Evolutionary conservation across 2,329 filamentous ascomycete species (phyloP).

Genomic region (Lecanicillium sp.): DNA sequence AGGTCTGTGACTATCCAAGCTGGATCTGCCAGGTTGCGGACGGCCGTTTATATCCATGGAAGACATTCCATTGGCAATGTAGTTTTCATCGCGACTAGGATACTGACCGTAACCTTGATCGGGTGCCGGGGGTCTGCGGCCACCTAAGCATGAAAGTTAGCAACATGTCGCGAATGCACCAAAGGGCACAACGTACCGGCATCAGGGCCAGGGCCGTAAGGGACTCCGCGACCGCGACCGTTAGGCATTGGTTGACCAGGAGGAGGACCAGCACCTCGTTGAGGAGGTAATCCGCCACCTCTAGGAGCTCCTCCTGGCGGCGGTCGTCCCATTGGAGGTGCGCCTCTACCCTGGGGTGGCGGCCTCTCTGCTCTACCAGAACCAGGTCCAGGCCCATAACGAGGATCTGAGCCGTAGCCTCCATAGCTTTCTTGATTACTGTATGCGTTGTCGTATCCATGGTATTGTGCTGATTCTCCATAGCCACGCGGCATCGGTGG

Average conservation of each 20-base stretch:
- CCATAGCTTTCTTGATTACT: conserved; percentile 26
- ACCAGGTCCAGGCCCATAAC: conserved; percentile 30
- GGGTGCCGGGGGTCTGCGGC: neutral
- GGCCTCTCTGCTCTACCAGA: conserved; percentile 29
- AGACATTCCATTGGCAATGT: neutral
- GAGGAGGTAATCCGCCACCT: conserved; percentile 28
- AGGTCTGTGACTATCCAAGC: conserved; percentile 17
- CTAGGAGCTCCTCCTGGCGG: conserved; percentile 28
- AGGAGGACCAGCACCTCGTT: conserved; percentile 16
- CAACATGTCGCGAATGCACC: neutral
- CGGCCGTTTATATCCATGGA: conserved; percentile 24
- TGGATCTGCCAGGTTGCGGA: conserved; percentile 14
- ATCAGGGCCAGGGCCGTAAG: conserved; percentile 17
- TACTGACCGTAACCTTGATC: neutral
- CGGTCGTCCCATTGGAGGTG: conserved; percentile 34
- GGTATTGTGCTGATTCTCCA: conserved; percentile 12
- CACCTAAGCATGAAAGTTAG: neutral
- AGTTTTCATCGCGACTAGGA: neutral
- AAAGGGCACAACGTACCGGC: conserved; percentile 10
- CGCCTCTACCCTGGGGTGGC: conserved; percentile 34
- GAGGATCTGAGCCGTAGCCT: conserved; percentile 34
- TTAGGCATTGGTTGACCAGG: conserved; percentile 9
- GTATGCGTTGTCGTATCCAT: conserved; percentile 32
- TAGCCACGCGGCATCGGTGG: conserved; percentile 8
- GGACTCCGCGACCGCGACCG: conserved; percentile 17